Base-by-base conservation (phyloP, 768 basidiomycete species). In the Lentinula lateritia region DNA sequence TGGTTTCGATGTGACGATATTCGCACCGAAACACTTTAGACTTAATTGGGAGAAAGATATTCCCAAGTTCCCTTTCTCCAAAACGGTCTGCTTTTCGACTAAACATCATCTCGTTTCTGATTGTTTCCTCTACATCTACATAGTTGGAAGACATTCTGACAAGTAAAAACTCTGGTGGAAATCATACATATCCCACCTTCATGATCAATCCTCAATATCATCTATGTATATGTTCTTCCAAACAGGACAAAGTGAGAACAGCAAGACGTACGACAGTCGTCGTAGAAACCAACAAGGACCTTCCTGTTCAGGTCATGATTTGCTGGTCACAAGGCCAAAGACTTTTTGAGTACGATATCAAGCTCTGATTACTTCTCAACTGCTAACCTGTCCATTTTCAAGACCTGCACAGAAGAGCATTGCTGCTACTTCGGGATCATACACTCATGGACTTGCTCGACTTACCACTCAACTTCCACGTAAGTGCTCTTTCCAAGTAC, bases 151-250 rank as follows among this genome's bases (percentile, higher is more conserved):
- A 86, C 7, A 67, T 75, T 0, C 79, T 96, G 63, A 87, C 86
- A 0, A 80, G 74, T 39, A 86, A 86, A 65, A 92, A 85, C 34
- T 83, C 92, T 0, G 96, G 96, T 0, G 96, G 96, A 1, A 95
- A 95, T 68, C 83, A 86, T 60, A 83, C 84, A 5, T 78, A 86
- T 65, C 85, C 92, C 0, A 88, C 89, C 0, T 97, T 90, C 72
- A 90, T 96, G 86, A 72, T 83, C 53, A 98, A 98, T 69, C 95
- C 95, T 0, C 93, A 97, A 68, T 98, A 92, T 72, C 80, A 81
- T 60, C 76, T 98, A 13, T 79, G 74, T 6, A 73, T 96, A 18
- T 75, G 79, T 58, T 75, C 82, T 4, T 67, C 73, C 1, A 69
- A 65, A 43, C 58, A n/a, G 35, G 58, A 56, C 41, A 55, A 42